phyloP scores from a whole-genome alignment of 306 rosid genomes.

The Casuarina cunninghamiana region DNA sequence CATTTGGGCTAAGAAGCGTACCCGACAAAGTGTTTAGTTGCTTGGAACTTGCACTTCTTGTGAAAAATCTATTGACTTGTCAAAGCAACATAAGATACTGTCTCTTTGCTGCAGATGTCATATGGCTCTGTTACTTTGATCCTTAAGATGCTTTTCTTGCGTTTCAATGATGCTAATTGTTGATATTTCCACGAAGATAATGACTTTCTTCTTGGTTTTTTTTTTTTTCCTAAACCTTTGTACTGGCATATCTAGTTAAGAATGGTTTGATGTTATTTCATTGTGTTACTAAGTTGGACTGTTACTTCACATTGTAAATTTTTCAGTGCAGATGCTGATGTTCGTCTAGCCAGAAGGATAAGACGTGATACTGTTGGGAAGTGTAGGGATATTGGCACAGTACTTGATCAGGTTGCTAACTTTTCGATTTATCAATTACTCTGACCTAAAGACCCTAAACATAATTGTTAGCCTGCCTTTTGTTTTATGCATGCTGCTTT shows the following conservation, averaged over 20 bases:
- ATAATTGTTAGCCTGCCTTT: constrained; percentile 1
- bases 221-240: neutral
- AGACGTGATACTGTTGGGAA: constrained; percentile 88
- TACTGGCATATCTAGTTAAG: constrained; percentile 18
- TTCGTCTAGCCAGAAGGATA: constrained; percentile 97
- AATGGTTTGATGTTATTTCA: neutral
- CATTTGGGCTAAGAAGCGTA: neutral
- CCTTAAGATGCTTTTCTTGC: constrained; percentile 9
- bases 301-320: constrained; percentile 67
- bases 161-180: neutral
- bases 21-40: neutral
- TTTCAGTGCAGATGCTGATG: constrained; percentile 99
- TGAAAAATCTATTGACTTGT: neutral
- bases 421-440: constrained; percentile 25
- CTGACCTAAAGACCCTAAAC: neutral
- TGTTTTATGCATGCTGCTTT: constrained; percentile 5
- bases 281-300: constrained; percentile 46
- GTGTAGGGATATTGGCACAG: constrained; percentile 80
- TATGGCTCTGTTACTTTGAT: constrained; percentile 1
- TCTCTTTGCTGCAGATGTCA: neutral
- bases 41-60: neutral
- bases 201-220: no score
- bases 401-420: constrained; percentile 87
- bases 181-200: neutral
- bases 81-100: neutral